Evolutionary conservation across 306 rosid genomes (phyloP).

Genomic region (Quercus glauca): DNA sequence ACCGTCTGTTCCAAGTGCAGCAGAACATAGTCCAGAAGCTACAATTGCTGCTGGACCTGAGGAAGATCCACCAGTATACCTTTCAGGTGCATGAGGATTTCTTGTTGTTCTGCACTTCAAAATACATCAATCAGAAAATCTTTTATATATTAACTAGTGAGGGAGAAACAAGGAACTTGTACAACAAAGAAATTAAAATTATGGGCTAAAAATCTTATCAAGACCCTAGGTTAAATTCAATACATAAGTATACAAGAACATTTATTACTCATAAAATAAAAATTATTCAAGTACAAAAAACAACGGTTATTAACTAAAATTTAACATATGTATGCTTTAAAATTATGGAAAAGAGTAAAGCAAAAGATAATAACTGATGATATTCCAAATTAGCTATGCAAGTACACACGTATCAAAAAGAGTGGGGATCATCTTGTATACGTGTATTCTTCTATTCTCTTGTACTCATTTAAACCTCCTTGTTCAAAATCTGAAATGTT

Average conservation of each 20-base stretch:
- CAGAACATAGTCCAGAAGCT: constrained; percentile 93
- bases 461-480: too few relatives aligned
- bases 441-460: neutral
- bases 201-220: neutral
- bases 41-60: constrained; percentile 98
- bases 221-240: neutral
- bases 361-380: neutral
- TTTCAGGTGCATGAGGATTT: constrained; percentile 91
- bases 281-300: neutral
- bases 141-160: neutral
- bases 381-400: neutral
- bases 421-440: neutral
- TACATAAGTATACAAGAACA: neutral
- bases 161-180: constrained; percentile 14
- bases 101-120: constrained; percentile 74
- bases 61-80: constrained; percentile 98
- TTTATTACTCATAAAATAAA: too few relatives aligned
- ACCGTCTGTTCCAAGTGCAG: constrained; percentile 95
- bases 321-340: neutral
- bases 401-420: neutral
- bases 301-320: neutral
- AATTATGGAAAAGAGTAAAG: neutral
- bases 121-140: constrained; percentile 16
- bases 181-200: neutral
- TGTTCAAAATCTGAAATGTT: too few relatives aligned